Conservation (phyloP, 176 grass and related monocot species). For the Pontederia crassipes region DNA sequence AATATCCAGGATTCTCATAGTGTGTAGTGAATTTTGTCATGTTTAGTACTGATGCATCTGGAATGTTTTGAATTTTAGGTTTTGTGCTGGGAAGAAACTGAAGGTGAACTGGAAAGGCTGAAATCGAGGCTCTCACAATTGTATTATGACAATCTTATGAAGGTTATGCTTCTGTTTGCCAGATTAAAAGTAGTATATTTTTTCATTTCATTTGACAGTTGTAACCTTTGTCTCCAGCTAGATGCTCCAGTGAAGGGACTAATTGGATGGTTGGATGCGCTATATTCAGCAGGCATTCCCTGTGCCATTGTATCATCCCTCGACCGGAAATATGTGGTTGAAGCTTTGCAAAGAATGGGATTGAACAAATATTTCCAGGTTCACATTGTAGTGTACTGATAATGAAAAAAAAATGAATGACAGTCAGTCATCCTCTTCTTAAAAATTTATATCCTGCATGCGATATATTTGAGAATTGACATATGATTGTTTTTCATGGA, state of each 20-base stretch:
- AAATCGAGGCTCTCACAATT: conserved; percentile 65
- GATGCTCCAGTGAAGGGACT: conserved; percentile 70
- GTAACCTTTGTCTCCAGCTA: conserved; percentile 30
- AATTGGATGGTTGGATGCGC: conserved; percentile 85
- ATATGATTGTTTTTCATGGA: not conserved
- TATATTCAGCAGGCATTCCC: conserved; percentile 74
- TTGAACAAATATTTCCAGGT: conserved; percentile 94
- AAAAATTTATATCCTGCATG: too few species aligned
- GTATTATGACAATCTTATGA: conserved; percentile 76
- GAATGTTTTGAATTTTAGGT: conserved; percentile 35
- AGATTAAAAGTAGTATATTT: not conserved
- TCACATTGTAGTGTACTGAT: not conserved
- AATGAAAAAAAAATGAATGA: too few species aligned
- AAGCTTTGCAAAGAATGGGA: conserved; percentile 68
- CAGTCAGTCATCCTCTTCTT: too few species aligned
- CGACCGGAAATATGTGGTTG: conserved; percentile 68
- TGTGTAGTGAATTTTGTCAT: too few species aligned
- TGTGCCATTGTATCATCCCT: conserved; percentile 75
- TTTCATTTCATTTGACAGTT: not conserved
- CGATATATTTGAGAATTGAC: too few species aligned
- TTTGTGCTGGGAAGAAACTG: conserved; percentile 69
- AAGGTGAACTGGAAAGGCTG: conserved; percentile 68
- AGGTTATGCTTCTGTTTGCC: conserved; percentile 25
- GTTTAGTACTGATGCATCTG: not conserved
- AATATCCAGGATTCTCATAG: too few species aligned